These are phyloP conservation scores for Skeletonema potamos DNA, from an alignment of 108 stramenopile genomes.

Conservation along the genomic window DNA sequence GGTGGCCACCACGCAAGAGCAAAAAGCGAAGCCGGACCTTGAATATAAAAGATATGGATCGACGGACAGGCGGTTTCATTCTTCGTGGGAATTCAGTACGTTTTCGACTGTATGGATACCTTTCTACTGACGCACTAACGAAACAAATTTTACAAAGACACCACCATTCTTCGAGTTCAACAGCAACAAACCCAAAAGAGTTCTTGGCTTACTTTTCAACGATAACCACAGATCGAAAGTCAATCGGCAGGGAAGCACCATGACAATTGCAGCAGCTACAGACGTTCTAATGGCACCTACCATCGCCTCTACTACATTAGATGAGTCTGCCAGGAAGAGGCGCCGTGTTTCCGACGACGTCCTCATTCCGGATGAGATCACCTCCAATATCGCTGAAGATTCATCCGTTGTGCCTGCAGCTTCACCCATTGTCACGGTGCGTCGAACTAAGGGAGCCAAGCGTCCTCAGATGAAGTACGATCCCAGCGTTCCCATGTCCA, in stretches of 20 bases:
- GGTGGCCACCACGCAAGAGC: neutral
- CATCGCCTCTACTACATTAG: neutral
- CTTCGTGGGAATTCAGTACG: neutral
- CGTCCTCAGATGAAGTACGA: conserved; percentile 81
- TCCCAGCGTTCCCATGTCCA: conserved; percentile 82
- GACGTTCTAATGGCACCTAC: conserved; percentile 3
- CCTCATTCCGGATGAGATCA: neutral
- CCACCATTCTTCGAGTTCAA: neutral
- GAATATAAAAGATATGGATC: neutral
- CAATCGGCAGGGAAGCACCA: neutral
- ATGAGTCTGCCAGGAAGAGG: neutral
- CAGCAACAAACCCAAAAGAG: neutral
- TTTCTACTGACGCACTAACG: neutral
- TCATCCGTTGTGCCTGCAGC: conserved; percentile 6
- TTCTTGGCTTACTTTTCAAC: neutral
- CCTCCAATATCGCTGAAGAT: neutral
- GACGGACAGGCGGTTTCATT: neutral
- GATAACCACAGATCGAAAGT: neutral
- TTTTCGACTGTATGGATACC: neutral
- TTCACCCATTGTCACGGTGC: conserved; percentile 23
- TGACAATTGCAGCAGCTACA: neutral
- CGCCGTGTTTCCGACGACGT: neutral
- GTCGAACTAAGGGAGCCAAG: conserved; percentile 16
- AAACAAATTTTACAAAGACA: neutral
- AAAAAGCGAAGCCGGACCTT: neutral